Evolutionary conservation across 2,329 filamentous ascomycete genomes (phyloP).

Genomic region (Sarocladium strictum): DNA sequence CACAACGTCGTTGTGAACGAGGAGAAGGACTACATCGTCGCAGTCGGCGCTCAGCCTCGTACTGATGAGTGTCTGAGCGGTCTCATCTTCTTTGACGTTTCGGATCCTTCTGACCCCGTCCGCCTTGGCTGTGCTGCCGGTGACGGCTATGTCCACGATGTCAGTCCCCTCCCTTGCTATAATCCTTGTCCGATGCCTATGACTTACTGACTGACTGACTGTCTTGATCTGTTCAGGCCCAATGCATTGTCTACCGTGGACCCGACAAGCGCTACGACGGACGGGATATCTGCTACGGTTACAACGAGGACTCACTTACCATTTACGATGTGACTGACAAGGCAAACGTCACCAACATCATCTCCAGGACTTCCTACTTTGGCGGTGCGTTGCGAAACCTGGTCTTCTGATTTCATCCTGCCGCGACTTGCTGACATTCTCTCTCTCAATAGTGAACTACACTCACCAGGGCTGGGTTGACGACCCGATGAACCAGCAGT

Average conservation of each 20-base stretch:
- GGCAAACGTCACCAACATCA: conserved; percentile 1
- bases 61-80: conserved; percentile 14
- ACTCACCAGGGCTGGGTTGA: not conserved
- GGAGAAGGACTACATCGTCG: conserved; percentile 40
- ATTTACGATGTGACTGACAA: conserved; percentile 46
- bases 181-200: no score
- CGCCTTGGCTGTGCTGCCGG: conserved; percentile 39
- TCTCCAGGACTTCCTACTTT: not conserved
- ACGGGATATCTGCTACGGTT: conserved; percentile 46
- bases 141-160: conserved; percentile 45
- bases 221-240: conserved; percentile 19
- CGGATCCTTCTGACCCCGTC: conserved; percentile 40
- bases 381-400: no score
- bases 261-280: conserved; percentile 35
- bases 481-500: conserved; percentile 16
- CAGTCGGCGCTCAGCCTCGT: conserved; percentile 36
- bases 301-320: conserved; percentile 44
- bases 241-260: conserved; percentile 10
- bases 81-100: conserved; percentile 34
- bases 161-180: no score
- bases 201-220: not conserved
- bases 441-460: not conserved
- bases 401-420: no score
- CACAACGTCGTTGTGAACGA: conserved; percentile 25
- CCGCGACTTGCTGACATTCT: no score